phyloP scores from a whole-genome alignment of 768 basidiomycete genomes.

The Tylopilus subfusipes region DNA sequence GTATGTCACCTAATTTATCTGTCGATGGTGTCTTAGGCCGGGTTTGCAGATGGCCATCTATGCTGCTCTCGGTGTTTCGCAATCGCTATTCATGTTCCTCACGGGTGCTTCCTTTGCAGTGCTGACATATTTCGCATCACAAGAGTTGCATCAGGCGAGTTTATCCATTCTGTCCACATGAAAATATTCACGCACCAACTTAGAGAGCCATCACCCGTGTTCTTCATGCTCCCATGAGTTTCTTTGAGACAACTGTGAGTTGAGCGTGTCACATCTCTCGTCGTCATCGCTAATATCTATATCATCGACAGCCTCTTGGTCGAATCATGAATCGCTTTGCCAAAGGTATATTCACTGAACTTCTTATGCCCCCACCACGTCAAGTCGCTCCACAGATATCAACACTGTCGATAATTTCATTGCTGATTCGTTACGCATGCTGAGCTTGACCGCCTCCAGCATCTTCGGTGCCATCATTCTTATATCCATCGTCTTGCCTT shows the following conservation, averaged over 20 bases:
- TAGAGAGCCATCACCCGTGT: slow-evolving; percentile 65
- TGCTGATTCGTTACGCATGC: slow-evolving; percentile 75
- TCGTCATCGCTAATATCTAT: neutral
- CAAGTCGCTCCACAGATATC: slow-evolving; percentile 42
- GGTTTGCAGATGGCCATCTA: slow-evolving; percentile 72
- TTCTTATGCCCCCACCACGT: neutral
- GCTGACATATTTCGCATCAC: slow-evolving; percentile 77
- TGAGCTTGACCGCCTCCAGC: slow-evolving; percentile 55
- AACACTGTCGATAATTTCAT: slow-evolving; percentile 78
- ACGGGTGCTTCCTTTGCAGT: slow-evolving; percentile 64
- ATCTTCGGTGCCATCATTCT: slow-evolving; percentile 77
- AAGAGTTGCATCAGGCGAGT: slow-evolving; percentile 55
- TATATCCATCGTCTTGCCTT: slow-evolving; percentile 73
- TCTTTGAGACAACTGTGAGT: slow-evolving; percentile 80
- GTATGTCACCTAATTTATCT: slow-evolving; percentile 42
- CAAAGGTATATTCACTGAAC: slow-evolving; percentile 45
- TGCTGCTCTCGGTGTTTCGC: slow-evolving; percentile 64
- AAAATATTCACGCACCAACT: neutral
- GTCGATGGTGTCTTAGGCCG: slow-evolving; percentile 14
- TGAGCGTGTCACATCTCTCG: neutral
- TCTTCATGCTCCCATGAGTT: slow-evolving; percentile 84
- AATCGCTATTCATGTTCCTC: slow-evolving; percentile 65
- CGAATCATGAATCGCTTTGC: slow-evolving; percentile 90
- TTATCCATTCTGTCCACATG: neutral
- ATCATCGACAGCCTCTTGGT: slow-evolving; percentile 58